Evolutionary conservation across 441 rosid genomes (phyloP).

Genomic region (Manihot esculenta): DNA sequence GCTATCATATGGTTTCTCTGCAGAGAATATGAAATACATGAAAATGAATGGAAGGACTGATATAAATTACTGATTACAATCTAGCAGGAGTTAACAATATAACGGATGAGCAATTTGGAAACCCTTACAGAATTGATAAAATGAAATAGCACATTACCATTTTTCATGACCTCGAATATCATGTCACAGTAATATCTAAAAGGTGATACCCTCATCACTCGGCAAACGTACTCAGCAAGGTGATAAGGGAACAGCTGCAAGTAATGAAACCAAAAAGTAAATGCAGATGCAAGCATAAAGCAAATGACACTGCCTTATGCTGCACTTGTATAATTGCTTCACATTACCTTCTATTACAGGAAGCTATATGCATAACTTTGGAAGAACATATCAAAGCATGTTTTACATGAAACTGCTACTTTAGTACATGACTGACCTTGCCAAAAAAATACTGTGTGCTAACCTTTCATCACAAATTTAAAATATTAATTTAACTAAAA

Average conservation of each 20-base stretch:
- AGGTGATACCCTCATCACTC: conserved; percentile 95
- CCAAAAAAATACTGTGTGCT: background rate
- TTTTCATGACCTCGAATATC: conserved; percentile 97
- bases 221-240: conserved; percentile 97
- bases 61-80: background rate
- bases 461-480: background rate
- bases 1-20: conserved; percentile 99
- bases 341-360: background rate
- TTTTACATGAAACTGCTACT: background rate
- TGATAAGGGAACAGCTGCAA: conserved; percentile 97
- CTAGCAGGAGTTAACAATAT: background rate
- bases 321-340: background rate
- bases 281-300: conserved; percentile 19
- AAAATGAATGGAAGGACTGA: conserved; percentile 15
- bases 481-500: background rate
- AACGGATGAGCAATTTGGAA: conserved; percentile 6
- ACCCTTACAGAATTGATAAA: conserved; percentile 9
- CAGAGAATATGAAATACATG: conserved; percentile 33
- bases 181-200: conserved; percentile 99
- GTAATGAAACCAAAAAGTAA: conserved; percentile 30
- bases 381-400: background rate
- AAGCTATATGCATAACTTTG: background rate
- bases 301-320: background rate
- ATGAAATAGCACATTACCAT: conserved; percentile 50
- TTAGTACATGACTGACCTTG: background rate